These are phyloP conservation scores for Astragalus membranaceus DNA, from an alignment of 306 rosid species.

Conservation along the genomic window DNA sequence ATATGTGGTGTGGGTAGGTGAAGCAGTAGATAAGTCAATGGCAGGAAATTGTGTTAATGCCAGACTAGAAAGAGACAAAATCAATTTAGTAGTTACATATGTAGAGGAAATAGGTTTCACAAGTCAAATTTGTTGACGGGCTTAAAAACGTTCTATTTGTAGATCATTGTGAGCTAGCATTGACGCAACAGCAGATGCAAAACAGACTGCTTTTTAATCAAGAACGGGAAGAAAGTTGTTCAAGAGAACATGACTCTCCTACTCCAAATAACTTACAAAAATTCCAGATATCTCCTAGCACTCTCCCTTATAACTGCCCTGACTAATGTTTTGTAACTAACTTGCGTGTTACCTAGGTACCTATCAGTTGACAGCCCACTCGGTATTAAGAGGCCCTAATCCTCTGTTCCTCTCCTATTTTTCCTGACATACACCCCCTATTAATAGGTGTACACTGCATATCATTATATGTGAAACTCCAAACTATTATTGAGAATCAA, in stretches of 20 bases:
- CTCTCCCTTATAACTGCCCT: no score
- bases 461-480: not conserved
- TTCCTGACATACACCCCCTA: no score
- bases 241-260: no score
- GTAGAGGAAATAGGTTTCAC: constrained; percentile 4
- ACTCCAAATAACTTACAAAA: no score
- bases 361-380: no score
- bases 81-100: not conserved
- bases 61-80: not conserved
- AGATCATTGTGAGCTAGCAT: not conserved
- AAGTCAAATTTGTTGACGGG: not conserved
- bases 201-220: not conserved
- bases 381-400: no score
- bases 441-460: no score
- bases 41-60: not conserved
- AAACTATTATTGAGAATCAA: not conserved
- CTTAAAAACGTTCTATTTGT: not conserved
- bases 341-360: no score
- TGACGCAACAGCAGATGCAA: not conserved
- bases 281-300: no score
- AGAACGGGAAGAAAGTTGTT: no score
- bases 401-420: no score
- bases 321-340: no score
- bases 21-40: not conserved
- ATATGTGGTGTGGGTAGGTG: not conserved